Base-by-base conservation (phyloP, 2,329 filamentous ascomycete genomes). In the Diaporthe sp. region DNA sequence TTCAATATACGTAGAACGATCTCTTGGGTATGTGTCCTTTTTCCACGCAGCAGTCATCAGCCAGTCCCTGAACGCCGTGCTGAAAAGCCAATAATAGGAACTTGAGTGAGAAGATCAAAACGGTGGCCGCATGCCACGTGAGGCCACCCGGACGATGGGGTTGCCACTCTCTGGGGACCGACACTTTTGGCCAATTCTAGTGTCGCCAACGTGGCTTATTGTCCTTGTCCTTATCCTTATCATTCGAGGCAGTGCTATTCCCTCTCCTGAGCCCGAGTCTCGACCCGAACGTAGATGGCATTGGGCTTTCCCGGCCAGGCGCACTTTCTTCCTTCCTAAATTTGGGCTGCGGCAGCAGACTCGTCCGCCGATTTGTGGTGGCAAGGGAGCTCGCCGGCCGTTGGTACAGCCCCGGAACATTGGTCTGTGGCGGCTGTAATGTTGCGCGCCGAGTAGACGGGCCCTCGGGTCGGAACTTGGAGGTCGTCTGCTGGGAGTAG, bases 361-460 rank as follows among this genome's bases (percentile, higher is more conserved):
- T 91, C 6, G 82, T 85, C 40, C 90, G 87, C 75, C 90, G 84
- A 73, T 61, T 66, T 58, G 83, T 85, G 28, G 83, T 82, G 9
- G 89, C 87, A 58, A 92, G 79, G 4, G 91, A 92, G 80, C 89
- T 92, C 57, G 87, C 88, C 15, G 91, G 87, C 40, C 91, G 86
- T 54, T 80, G 82, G 78, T 78, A 81, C 33, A 76, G 76, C 78
- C 78, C 79, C 13, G 77, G 76, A 40, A 80, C 82, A 74, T 72
- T 81, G 75, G 75, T 83, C 79, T 75, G 85, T 22, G 85, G 83
- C 3, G 89, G 87, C 72, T 91, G 89, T 35, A 91, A 60, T 17
- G 75, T 60, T 28, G 61, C 55, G 9, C 75, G 75, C 5, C 72
- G 52, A 17, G 42, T 40, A 15, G 72, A 76, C 22, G 47, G 35